Conservation (phyloP, 495 filamentous ascomycete species). For the Endocarpon pusillum region DNA sequence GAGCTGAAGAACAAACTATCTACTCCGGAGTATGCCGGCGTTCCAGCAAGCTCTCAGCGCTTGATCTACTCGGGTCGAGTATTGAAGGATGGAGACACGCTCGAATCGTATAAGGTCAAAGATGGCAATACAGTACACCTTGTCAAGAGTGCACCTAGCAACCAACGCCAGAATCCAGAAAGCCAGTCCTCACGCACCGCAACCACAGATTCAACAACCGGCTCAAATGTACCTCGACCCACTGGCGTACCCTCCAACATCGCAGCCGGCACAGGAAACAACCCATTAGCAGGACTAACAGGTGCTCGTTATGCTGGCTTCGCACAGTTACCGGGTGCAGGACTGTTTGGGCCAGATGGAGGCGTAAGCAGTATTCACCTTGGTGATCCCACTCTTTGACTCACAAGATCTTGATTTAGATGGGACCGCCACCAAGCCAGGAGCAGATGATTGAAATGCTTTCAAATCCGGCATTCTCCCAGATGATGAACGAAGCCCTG, state of each 20-base stretch:
- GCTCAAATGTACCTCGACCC: slow-evolving; percentile 8
- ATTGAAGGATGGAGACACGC: slow-evolving; percentile 77
- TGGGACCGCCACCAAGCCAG: slow-evolving; percentile 71
- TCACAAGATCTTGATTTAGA: slow-evolving; percentile 38
- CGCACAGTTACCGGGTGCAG: slow-evolving; percentile 69
- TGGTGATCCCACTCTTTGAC: neutral
- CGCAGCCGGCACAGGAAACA: slow-evolving; percentile 79
- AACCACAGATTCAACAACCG: slow-evolving; percentile 31
- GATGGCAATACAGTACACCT: slow-evolving; percentile 89
- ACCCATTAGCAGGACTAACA: slow-evolving; percentile 78
- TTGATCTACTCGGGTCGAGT: slow-evolving; percentile 96
- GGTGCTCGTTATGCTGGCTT: slow-evolving; percentile 90
- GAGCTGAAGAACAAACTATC: slow-evolving; percentile 84
- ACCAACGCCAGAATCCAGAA: slow-evolving; percentile 47
- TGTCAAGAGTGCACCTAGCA: slow-evolving; percentile 89
- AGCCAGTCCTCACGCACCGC: slow-evolving; percentile 29
- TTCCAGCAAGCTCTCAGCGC: slow-evolving; percentile 72
- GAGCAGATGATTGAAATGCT: slow-evolving; percentile 74
- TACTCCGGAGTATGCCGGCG: slow-evolving; percentile 59
- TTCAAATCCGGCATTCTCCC: slow-evolving; percentile 64
- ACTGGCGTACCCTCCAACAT: slow-evolving; percentile 68
- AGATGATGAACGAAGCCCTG: slow-evolving; percentile 81
- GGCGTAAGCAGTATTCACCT: slow-evolving; percentile 48
- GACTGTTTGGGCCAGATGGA: slow-evolving; percentile 90
- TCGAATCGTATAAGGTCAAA: slow-evolving; percentile 85